A percentile compares a stretch with the other conserved stretches of the same genome.
Conservation (phyloP, 495 filamentous ascomycete genomes). For the Daldinia grandis region DNA sequence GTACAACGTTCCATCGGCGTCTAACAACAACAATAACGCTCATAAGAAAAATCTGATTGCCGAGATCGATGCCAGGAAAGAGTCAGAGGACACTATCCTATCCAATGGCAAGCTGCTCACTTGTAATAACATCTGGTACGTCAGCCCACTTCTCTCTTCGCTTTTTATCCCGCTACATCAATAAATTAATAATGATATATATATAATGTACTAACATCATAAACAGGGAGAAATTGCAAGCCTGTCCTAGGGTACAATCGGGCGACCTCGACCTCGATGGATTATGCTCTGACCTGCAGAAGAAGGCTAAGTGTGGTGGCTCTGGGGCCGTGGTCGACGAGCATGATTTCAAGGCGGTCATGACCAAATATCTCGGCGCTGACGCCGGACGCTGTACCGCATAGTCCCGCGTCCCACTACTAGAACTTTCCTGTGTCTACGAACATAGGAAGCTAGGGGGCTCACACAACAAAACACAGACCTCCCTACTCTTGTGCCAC, state of each 20-base stretch:
- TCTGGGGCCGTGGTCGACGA: slow-evolving; percentile 90
- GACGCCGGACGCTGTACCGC: slow-evolving; percentile 27
- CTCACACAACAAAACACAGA: not conserved
- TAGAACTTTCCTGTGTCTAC: slow-evolving; percentile 6
- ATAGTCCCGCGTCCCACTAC: not conserved
- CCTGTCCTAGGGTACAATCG: slow-evolving; percentile 82
- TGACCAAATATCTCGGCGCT: slow-evolving; percentile 63
- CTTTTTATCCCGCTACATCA: not conserved
- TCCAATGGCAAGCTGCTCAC: slow-evolving; percentile 69
- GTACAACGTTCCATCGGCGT: slow-evolving; percentile 65
- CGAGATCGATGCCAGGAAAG: slow-evolving; percentile 76
- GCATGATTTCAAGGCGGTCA: slow-evolving; percentile 83
- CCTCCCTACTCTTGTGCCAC: slow-evolving; percentile 30
- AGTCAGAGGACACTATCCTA: slow-evolving; percentile 74
- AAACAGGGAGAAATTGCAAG: slow-evolving; percentile 87
- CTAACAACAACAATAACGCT: slow-evolving; percentile 31
- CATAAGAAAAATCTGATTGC: slow-evolving; percentile 75
- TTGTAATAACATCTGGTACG: slow-evolving; percentile 94
- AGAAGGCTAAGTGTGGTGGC: slow-evolving; percentile 96
- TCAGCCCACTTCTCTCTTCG: slow-evolving; percentile 7
- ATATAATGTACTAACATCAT: slow-evolving; percentile 20
- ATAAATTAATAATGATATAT: slow-evolving; percentile 28
- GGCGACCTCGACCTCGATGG: slow-evolving; percentile 93
- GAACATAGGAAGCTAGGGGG: slow-evolving; percentile 4
- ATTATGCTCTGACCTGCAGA: slow-evolving; percentile 90